Base-by-base conservation (phyloP, 352 stramenopile genomes). In the Pythium oligandrum region DNA sequence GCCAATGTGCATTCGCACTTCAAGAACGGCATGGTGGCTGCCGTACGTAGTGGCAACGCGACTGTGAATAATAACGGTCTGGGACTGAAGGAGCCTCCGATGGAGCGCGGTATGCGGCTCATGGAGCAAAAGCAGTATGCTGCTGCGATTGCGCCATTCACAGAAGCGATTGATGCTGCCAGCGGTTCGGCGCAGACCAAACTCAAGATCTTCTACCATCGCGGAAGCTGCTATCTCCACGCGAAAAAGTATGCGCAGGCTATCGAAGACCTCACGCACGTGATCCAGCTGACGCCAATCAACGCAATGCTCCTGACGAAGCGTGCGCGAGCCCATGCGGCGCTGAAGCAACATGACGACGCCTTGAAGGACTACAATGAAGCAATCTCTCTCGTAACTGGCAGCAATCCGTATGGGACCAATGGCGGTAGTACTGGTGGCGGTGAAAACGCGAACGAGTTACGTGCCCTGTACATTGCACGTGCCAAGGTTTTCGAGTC, bases 271-370 rank as follows among this genome's bases (percentile, higher is more conserved):
- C 71, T 90, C 11, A 83, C 77, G 2, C 49, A 59, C 12, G 71
- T 91, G 26, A 90, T 94, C 61, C 57, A 73, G 8, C 64, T 81
- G 57, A 89, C 78, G 10, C 83, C 83, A 4, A 75, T 72, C 66
- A 85, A 80, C 53, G 51, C 75, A 3, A 68, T 89, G 46, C 65
- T 93, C 31, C 83, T 88, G 40, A 69, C 78, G 3, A 83, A 83
- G 50, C 73, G 83, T 26, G 83, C 76, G 7, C 73, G 76, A 48
- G 78, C 80, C 3, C 86, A 75, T 48, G 78, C 77, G 17, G 63
- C 77, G 12, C 46, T 90, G 1, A 60, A 75, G 1, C 67, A 90
- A 36, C 58, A 78, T 53, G 57, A 73, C 17, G 64, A 61, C 3
- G 83, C 83, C 5, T 63, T 91, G 44, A 53, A 71, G 10, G 83